Percentiles rank a stretch among this genome's conserved stretches.
These are phyloP conservation scores for Amaranthus hypochondriacus DNA, from an alignment of 148 eudicot species.

Conservation along the genomic window DNA sequence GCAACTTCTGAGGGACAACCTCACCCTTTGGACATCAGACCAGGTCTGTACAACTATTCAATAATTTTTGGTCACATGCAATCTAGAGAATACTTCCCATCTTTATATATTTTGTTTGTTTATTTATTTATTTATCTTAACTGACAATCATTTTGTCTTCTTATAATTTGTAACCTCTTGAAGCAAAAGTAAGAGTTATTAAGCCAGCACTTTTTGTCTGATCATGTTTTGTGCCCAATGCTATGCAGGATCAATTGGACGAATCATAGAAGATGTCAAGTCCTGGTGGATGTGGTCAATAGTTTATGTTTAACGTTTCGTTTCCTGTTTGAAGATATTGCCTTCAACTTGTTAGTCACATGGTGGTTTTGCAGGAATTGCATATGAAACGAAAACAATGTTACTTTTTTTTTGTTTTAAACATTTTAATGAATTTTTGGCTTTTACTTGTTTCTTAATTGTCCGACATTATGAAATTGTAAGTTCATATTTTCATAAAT, in stretches of 20 bases:
- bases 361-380: constrained; percentile 9
- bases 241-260: constrained; percentile 38
- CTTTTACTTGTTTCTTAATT: neutral
- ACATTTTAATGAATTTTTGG: constrained; percentile 1
- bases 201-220: neutral
- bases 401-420: constrained; percentile 8
- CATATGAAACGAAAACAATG: neutral
- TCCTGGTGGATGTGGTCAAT: constrained; percentile 9
- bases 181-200: neutral
- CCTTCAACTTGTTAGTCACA: constrained; percentile 13
- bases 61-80: constrained; percentile 1
- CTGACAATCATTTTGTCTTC: neutral
- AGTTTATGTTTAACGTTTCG: constrained; percentile 13
- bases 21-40: constrained; percentile 53
- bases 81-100: neutral
- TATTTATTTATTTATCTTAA: neutral
- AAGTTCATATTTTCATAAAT: no score
- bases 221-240: neutral
- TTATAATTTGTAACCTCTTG: neutral
- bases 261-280: constrained; percentile 32
- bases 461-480: neutral
- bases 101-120: neutral
- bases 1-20: constrained; percentile 50
- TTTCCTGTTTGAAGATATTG: constrained; percentile 13
- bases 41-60: constrained; percentile 28